A percentile compares a stretch with the other conserved stretches of the same genome.
These are phyloP conservation scores for Aureobasidium sp. DNA, from an alignment of 2,329 filamentous ascomycete species.

Conservation along the genomic window DNA sequence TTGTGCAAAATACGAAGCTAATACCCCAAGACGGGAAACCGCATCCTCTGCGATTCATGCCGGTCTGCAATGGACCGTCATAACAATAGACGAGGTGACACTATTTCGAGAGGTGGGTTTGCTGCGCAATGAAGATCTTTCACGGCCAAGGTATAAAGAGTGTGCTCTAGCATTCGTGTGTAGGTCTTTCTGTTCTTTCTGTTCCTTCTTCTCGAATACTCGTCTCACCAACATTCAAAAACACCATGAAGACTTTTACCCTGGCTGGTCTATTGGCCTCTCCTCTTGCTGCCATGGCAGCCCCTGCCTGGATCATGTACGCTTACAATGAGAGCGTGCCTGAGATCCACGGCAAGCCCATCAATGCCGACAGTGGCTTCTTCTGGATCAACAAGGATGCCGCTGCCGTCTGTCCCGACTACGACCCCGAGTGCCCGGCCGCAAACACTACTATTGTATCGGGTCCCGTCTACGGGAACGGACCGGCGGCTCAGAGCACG, in stretches of 20 bases:
- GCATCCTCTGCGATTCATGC: background rate
- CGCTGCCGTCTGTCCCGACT: slow-evolving; percentile 6
- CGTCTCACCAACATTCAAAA: background rate
- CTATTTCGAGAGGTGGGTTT: background rate
- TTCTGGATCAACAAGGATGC: slow-evolving; percentile 7
- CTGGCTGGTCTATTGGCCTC: slow-evolving; percentile 1
- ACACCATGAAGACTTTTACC: slow-evolving; percentile 4
- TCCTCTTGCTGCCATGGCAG: slow-evolving; percentile 3
- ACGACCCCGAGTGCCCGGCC: slow-evolving; percentile 8
- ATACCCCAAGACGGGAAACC: background rate
- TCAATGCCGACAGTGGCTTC: slow-evolving; percentile 9
- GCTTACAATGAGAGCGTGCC: slow-evolving; percentile 11
- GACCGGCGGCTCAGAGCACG: background rate
- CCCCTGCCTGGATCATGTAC: slow-evolving; percentile 8
- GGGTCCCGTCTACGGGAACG: background rate
- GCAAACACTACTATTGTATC: slow-evolving; percentile 5
- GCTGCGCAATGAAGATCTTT: background rate
- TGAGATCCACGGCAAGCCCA: slow-evolving; percentile 9
- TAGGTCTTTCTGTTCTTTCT: background rate
- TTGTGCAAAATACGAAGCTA: background rate
- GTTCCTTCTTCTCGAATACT: background rate
- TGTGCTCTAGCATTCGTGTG: background rate
- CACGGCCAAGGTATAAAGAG: background rate
- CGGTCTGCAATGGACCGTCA: background rate
- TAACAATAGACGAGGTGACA: background rate